Percentiles rank a stretch among this genome's conserved stretches.
Conservation (phyloP, 495 filamentous ascomycete species). For the Talaromyces stipitatus region DNA sequence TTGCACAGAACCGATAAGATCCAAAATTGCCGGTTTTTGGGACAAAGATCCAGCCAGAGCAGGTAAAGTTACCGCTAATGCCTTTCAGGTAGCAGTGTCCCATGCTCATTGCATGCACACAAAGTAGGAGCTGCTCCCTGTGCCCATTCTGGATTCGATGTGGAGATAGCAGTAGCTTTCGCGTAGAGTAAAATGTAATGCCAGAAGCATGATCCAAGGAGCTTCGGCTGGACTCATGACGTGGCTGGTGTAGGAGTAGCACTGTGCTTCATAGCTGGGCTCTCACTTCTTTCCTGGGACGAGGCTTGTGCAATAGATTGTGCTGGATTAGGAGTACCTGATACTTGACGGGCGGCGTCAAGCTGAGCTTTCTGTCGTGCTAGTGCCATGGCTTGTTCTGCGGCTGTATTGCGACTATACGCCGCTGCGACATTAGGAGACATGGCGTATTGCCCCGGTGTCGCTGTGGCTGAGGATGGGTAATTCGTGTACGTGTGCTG, state of each 20-base stretch:
- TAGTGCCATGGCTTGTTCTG: conserved; percentile 39
- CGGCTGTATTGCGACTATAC: conserved; percentile 33
- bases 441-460: conserved; percentile 27
- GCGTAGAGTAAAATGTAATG: too few species aligned
- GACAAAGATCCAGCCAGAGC: too few species aligned
- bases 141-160: too few species aligned
- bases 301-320: conserved; percentile 13
- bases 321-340: conserved; percentile 33
- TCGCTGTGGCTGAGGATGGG: conserved; percentile 14
- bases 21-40: too few species aligned
- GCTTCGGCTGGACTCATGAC: too few species aligned
- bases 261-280: conserved; percentile 33
- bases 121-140: too few species aligned
- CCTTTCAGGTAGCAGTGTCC: too few species aligned
- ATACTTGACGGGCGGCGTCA: conserved; percentile 27
- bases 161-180: too few species aligned
- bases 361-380: conserved; percentile 38
- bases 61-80: too few species aligned
- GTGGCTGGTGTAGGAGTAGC: conserved; percentile 30
- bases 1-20: too few species aligned
- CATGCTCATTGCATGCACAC: too few species aligned
- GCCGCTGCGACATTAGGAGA: conserved; percentile 29
- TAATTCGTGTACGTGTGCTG: conserved; percentile 22
- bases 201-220: too few species aligned
- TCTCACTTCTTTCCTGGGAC: conserved; percentile 32